Evolutionary conservation across 164 flowering plant genomes (phyloP).

Genomic region (Brasenia schreberi): DNA sequence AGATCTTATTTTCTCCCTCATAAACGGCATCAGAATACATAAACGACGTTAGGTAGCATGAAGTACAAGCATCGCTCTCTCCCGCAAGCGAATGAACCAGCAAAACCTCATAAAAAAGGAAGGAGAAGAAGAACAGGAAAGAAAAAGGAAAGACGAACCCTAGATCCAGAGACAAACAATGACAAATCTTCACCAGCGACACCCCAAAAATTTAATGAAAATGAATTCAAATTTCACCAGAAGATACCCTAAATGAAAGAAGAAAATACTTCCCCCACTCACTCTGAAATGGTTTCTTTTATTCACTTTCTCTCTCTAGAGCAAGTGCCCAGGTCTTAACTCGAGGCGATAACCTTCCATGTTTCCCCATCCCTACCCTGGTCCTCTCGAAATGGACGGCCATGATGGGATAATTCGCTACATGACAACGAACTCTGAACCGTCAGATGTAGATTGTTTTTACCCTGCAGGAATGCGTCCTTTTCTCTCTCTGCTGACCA

Average conservation of each 20-base stretch:
- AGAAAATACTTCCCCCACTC: background rate
- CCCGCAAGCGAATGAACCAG: no score
- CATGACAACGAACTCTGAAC: background rate
- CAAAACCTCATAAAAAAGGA: background rate
- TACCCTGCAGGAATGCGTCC: background rate
- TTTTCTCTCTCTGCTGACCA: background rate
- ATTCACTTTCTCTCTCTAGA: background rate
- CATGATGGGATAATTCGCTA: background rate
- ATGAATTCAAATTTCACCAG: no score
- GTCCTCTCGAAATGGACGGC: background rate
- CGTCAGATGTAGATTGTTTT: background rate
- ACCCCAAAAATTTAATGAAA: no score
- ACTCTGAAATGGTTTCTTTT: background rate
- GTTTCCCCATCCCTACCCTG: background rate
- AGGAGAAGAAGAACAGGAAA: background rate
- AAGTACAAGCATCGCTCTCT: background rate
- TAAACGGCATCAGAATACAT: background rate
- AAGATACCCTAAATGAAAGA: no score
- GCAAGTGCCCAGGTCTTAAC: background rate
- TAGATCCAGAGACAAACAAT: background rate
- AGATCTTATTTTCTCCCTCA: background rate
- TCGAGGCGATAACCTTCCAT: background rate
- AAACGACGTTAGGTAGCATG: no score
- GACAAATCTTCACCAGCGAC: background rate
- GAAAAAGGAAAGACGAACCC: background rate